phyloP scores from a whole-genome alignment of 75 land plant genomes.

The Pinus tabuliformis region DNA sequence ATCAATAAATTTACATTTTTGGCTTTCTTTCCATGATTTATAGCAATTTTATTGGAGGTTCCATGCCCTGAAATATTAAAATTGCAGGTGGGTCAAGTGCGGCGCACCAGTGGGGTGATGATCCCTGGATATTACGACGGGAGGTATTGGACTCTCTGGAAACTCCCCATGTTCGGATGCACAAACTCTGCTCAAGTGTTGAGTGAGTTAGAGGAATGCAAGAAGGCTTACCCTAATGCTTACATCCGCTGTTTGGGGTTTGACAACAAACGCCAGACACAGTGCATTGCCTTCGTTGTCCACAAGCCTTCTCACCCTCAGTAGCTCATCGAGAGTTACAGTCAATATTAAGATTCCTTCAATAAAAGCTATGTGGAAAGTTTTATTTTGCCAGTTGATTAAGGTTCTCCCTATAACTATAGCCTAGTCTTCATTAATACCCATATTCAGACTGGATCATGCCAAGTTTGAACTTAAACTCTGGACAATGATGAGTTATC shows the following conservation, averaged over 20 bases:
- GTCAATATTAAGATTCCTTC: no score
- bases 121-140: constrained; percentile 72
- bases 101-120: constrained; percentile 20
- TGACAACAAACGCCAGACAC: constrained; percentile 58
- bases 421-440: no score
- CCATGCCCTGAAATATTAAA: not conserved
- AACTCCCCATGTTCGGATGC: constrained; percentile 83
- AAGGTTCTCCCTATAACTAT: no score
- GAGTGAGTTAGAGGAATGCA: constrained; percentile 62
- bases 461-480: no score
- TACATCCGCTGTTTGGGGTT: constrained; percentile 66
- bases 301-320: constrained; percentile 26
- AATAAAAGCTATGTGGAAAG: no score
- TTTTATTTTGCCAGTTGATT: no score
- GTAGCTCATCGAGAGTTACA: no score
- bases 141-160: constrained; percentile 76
- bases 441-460: no score
- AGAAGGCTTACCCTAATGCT: constrained; percentile 54
- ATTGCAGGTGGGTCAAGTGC: constrained; percentile 29
- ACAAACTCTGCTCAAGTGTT: constrained; percentile 58
- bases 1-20: not conserved
- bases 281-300: constrained; percentile 56
- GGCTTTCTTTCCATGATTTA: not conserved
- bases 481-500: no score
- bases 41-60: not conserved